Evolutionary conservation across 1,284 basidiomycete genomes (phyloP).

Genomic region (Cystobasidiaceae sp.): DNA sequence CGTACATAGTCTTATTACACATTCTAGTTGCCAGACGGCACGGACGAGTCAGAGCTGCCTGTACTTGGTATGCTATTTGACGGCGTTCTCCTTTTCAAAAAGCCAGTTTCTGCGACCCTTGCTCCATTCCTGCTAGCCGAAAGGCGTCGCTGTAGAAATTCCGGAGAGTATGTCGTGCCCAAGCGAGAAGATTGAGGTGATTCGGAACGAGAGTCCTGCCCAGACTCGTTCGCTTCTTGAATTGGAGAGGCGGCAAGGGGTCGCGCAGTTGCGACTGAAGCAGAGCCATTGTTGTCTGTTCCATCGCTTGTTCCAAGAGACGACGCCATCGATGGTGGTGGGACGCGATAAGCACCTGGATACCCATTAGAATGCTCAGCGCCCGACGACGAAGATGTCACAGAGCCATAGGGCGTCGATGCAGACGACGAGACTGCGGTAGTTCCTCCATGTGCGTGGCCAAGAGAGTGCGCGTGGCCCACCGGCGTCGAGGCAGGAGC

Average conservation of each 20-base stretch:
- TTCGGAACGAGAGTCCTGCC: no score
- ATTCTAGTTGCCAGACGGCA: background rate
- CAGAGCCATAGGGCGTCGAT: slow-evolving; percentile 19
- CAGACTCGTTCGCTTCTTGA: background rate
- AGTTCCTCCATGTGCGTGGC: background rate
- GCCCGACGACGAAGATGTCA: slow-evolving; percentile 2
- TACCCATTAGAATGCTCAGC: background rate
- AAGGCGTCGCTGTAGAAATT: background rate
- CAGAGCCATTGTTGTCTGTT: no score
- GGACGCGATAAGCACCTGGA: slow-evolving; percentile 7
- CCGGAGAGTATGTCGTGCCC: background rate
- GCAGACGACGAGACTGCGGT: background rate
- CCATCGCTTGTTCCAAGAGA: slow-evolving; percentile 5
- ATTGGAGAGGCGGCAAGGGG: background rate
- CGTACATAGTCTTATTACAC: background rate
- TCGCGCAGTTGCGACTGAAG: background rate
- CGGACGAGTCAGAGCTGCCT: background rate
- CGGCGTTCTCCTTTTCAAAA: background rate
- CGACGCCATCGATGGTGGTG: slow-evolving; percentile 20
- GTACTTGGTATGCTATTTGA: background rate
- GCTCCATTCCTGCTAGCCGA: slow-evolving; percentile 1
- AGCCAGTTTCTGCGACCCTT: slow-evolving; percentile 3
- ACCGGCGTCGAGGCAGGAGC: slow-evolving; percentile 13
- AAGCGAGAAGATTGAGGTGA: background rate
- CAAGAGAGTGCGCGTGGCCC: background rate